Evolutionary conservation across 164 flowering plant genomes (phyloP).

Genomic region (grape (Vitis vinifera)): ASM3070453v1 NC_081815.1:12778501-12779000

Average conservation of each 20-base stretch:
- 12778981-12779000: not conserved
- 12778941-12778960: conserved; percentile 28
- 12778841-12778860: conserved; percentile 39
- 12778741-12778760: not conserved
- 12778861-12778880: conserved; percentile 59
- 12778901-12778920: conserved; percentile 46
- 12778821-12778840: not conserved
- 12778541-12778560: no score
- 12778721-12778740: not conserved
- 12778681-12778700: not conserved
- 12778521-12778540: no score
- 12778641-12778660: not conserved
- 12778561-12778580: no score
- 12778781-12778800: not conserved
- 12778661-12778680: not conserved
- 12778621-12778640: not conserved
- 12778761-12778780: not conserved
- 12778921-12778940: conserved; percentile 47
- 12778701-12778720: not conserved
- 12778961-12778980: not conserved
- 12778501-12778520: not conserved
- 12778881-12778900: conserved; percentile 38
- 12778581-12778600: no score
- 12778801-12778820: not conserved
- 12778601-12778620: no score